Percentiles rank a stretch among this genome's conserved stretches.
Conservation (phyloP, 495 filamentous ascomycete genomes). For the Hypoxylon intermedium region DNA sequence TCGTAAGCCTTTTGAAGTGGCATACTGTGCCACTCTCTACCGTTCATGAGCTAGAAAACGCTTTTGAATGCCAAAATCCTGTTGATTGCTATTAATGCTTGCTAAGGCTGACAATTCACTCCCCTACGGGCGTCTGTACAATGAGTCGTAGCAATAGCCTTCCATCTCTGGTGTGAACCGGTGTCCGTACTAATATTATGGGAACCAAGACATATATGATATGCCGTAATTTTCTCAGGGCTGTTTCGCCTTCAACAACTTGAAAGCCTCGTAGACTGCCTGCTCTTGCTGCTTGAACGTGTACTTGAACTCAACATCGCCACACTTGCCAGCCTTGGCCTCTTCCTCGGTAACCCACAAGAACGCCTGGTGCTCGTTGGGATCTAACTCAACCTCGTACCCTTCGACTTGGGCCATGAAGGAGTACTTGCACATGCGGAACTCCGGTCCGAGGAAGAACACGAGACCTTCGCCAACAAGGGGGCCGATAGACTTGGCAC, state of each 20-base stretch:
- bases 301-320: slow-evolving; percentile 43
- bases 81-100: slow-evolving; percentile 3
- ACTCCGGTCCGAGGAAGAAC: slow-evolving; percentile 50
- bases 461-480: slow-evolving; percentile 43
- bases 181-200: too few relatives aligned
- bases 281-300: slow-evolving; percentile 40
- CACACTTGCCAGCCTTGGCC: slow-evolving; percentile 36
- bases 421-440: slow-evolving; percentile 44
- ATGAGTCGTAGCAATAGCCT: background rate
- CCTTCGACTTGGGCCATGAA: slow-evolving; percentile 50
- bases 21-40: slow-evolving; percentile 1
- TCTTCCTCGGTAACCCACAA: slow-evolving; percentile 56
- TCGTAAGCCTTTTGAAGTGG: slow-evolving; percentile 1
- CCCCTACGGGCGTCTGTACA: background rate
- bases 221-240: slow-evolving; percentile 5
- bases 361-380: slow-evolving; percentile 52
- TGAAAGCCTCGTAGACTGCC: slow-evolving; percentile 43
- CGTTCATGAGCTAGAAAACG: slow-evolving; percentile 1
- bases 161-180: too few relatives aligned
- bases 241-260: slow-evolving; percentile 27
- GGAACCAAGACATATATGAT: background rate
- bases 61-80: slow-evolving; percentile 1
- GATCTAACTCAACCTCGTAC: slow-evolving; percentile 48
- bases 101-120: background rate
- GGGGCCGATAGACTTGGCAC: slow-evolving; percentile 44